Base-by-base conservation (phyloP, 2,329 filamentous ascomycete species). In the Ceratocystis smalleyi region DNA sequence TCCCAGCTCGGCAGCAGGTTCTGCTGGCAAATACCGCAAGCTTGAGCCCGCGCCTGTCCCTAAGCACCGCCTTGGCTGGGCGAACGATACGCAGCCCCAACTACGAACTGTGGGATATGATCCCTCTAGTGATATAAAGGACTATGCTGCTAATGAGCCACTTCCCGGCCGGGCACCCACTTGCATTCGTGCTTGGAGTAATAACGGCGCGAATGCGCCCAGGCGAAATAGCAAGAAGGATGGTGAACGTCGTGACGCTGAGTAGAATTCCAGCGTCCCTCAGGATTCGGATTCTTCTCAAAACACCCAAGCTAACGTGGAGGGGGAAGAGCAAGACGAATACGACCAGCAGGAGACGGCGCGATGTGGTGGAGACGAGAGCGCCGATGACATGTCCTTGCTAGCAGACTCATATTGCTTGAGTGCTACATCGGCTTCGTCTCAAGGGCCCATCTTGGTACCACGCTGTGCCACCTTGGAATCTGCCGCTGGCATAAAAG, bases 61-160 rank as follows among this genome's bases (percentile, higher is more conserved):
- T 5, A 75, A 79, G 35, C 80, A 81, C 69, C 72, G 77, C 12
- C 75, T 77, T 54, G 76, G 76, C 66, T 78, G 76, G 71, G 70
- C 72, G 5, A 74, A 74, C 64, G 78, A 77, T 69, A 75, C 77
- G 17, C 81, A 83, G 68, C 74, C 77, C 17, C 81, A 83, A 68
- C 74, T 84, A n/a, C 78, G 81, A 64, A 82, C 82, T 3, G 80
- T 83, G 2, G 79, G 78, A 45, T 84, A 83, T 68, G 76, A 80
- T 65, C 77, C 78, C 59, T 75, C 75, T 32, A 77, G 79, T 67
- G 78, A 80, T 22, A 82, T 83, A 70, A 83, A 83, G 69, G 81
- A 84, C 69, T 82, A 81, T 54, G 75, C 75, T 3, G 77, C 80
- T 1, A 77, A 77, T 19, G 81, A 83, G 61, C 79, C 81, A 15